phyloP scores from a whole-genome alignment of 495 filamentous ascomycete species.

The Bombardia bombarda region DNA sequence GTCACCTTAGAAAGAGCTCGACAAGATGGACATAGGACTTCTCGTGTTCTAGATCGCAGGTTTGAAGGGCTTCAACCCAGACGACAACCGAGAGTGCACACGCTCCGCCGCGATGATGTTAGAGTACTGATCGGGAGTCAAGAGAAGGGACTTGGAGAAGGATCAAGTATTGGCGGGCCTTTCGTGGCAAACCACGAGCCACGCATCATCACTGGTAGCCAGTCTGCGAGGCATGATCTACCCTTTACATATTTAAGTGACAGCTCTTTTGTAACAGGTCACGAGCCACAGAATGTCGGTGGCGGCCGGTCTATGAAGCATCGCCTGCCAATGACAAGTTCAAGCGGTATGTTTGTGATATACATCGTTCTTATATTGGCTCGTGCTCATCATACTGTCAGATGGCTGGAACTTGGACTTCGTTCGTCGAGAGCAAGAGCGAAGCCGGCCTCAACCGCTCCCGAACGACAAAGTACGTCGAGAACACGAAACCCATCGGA shows the following conservation, averaged over 20 bases:
- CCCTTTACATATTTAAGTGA: no score
- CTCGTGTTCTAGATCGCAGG: constrained; percentile 2
- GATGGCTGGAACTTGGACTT: neutral
- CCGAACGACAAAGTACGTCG: neutral
- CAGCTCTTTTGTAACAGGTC: no score
- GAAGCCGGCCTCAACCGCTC: neutral
- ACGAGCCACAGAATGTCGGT: no score
- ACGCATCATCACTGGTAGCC: no score
- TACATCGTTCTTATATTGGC: neutral
- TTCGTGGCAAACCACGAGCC: no score
- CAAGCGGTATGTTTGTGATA: constrained; percentile 1
- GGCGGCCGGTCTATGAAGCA: no score
- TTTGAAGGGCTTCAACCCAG: neutral
- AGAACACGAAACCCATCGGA: neutral
- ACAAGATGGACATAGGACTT: constrained; percentile 1
- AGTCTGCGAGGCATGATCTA: no score
- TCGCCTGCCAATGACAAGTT: neutral
- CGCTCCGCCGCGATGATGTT: constrained; percentile 11
- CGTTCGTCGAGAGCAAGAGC: neutral
- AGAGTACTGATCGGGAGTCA: constrained; percentile 32
- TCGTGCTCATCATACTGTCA: neutral
- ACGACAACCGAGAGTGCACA: neutral
- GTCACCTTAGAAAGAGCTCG: neutral
- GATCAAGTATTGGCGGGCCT: constrained; percentile 5
- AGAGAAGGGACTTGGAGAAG: constrained; percentile 20